Conservation (phyloP, 306 rosid genomes). For the Pueraria montana region DNA sequence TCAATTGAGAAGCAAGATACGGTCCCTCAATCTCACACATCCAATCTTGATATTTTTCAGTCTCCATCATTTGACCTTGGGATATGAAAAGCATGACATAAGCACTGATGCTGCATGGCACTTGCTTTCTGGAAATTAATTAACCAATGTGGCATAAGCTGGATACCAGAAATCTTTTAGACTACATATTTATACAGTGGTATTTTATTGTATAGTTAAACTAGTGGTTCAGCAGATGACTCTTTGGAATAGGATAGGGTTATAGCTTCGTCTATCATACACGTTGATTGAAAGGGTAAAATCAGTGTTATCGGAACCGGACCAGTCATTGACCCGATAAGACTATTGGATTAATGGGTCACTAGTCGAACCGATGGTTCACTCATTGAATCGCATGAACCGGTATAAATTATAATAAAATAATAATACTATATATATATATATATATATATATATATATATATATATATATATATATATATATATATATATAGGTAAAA, state of each 20-base stretch:
- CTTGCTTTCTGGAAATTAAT: conserved; percentile 18
- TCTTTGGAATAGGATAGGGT: not conserved
- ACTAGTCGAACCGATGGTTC: too few relatives aligned
- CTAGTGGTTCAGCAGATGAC: conserved; percentile 6
- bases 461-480: too few relatives aligned
- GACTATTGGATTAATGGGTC: too few relatives aligned
- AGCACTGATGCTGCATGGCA: not conserved
- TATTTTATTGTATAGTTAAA: not conserved
- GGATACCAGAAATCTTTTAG: not conserved
- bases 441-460: too few relatives aligned
- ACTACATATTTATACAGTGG: conserved; percentile 25
- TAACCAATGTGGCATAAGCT: not conserved
- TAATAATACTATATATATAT: too few relatives aligned
- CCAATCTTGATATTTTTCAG: conserved; percentile 41
- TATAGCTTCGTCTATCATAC: not conserved
- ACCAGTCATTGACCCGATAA: too few relatives aligned
- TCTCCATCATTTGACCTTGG: conserved; percentile 95
- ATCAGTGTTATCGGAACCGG: too few relatives aligned
- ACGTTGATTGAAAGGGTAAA: not conserved
- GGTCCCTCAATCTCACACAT: conserved; percentile 44
- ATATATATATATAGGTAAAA: too few relatives aligned
- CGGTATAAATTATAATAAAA: too few relatives aligned
- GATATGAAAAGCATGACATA: conserved; percentile 53
- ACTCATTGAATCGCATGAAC: too few relatives aligned
- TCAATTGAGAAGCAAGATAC: conserved; percentile 53